Evolutionary conservation across 2,329 filamentous ascomycete species (phyloP), one percentile per base, ranked within the genome.

Genomic region (Pseudogymnoascus sp.): DNA sequence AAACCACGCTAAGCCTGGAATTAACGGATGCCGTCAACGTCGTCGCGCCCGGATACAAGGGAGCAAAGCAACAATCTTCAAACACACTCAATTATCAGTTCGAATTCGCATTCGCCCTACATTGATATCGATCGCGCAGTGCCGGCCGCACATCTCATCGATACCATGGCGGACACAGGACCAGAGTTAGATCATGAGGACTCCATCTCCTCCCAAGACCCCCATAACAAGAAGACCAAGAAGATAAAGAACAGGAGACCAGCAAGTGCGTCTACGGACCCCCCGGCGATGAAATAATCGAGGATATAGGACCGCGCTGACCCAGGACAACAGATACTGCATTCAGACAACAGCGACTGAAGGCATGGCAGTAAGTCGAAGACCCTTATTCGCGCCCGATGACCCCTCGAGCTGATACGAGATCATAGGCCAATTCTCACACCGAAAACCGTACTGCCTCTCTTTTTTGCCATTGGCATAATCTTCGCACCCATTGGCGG

Each of bases 401-500:
- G 18, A 57, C 26, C 51, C 26, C 51, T 34, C 51, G 29, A 34
- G 29, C 51, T 57, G 29, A 57, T 57, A 57, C 51, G 51, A 34
- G 51, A 57, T 11, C 60, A 67, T 75, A 95, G 91, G 78, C 93
- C 93, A 39, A 97, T 97, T 73, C 81, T 97, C 61, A 97, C 93
- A 3, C 93, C 93, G 1, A 96, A 96, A 79, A 96, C 92, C 54
- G 91, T 96, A 37, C 80, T 96, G 36, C 92, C 92, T 66, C 84
- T 97, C 65, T 96, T 97, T 80, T 96, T 97, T 75, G 84, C 84
- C 61, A 87, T 97, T 71, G 93, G 91, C 65, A 83, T 96, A 70
- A 91, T 97, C 74, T 96, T 97, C 75, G 93, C 93, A 36, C 92
- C 93, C 63, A 93, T 97, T 68, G 93, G 93, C 45, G 93, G 91